These are phyloP conservation scores for Oryza coarctata DNA, from an alignment of 176 grass and related monocot genomes.

Conservation along the genomic window DNA sequence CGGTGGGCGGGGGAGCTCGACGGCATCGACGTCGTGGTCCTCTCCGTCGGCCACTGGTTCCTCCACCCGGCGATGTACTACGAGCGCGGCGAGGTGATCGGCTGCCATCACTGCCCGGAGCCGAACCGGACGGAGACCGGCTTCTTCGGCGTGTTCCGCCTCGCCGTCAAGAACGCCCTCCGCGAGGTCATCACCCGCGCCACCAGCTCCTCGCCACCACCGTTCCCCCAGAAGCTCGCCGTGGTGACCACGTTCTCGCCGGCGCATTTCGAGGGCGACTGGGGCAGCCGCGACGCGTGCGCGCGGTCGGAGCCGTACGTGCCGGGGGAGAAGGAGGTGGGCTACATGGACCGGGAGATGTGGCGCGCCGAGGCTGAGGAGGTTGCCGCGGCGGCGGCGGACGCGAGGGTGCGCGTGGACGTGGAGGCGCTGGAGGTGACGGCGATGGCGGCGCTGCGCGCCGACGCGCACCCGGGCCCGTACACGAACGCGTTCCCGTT, in stretches of 20 bases:
- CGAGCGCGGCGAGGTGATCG: conserved; percentile 53
- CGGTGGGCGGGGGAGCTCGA: conserved; percentile 59
- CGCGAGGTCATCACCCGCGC: conserved; percentile 37
- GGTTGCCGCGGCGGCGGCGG: conserved; percentile 24
- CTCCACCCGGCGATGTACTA: conserved; percentile 76
- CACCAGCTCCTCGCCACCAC: background rate
- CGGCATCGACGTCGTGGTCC: conserved; percentile 57
- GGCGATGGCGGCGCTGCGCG: conserved; percentile 54
- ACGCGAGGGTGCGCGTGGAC: conserved; percentile 2
- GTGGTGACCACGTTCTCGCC: conserved; percentile 84
- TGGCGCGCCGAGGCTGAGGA: conserved; percentile 49
- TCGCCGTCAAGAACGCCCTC: conserved; percentile 62
- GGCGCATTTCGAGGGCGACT: conserved; percentile 81
- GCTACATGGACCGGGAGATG: conserved; percentile 68
- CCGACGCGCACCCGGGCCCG: conserved; percentile 67
- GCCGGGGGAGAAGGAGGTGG: conserved; percentile 49
- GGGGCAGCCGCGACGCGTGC: conserved; percentile 68
- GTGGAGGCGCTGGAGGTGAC: conserved; percentile 64
- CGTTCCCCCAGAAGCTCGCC: conserved; percentile 38
- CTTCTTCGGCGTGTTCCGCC: conserved; percentile 74
- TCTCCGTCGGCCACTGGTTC: conserved; percentile 90
- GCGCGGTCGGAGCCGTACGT: conserved; percentile 56
- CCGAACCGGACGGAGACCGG: conserved; percentile 67
- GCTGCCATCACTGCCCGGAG: conserved; percentile 85
- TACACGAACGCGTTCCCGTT: conserved; percentile 68